These are phyloP conservation scores for Daldinia sp. DNA, from an alignment of 2,329 filamentous ascomycete genomes.

Conservation along the genomic window DNA sequence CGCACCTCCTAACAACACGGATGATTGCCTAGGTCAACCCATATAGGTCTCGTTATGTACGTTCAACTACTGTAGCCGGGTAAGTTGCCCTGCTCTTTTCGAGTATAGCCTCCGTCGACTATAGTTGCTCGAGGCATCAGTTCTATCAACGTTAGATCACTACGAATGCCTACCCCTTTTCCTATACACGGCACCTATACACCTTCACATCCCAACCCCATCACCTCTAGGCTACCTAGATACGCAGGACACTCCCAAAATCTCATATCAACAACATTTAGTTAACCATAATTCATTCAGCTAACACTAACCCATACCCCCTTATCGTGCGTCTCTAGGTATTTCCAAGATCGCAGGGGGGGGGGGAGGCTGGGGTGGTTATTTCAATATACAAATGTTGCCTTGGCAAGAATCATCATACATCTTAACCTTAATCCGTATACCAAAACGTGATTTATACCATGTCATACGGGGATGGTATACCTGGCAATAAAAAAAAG, in stretches of 20 bases:
- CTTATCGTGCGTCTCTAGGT: neutral
- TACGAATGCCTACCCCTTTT: too few relatives aligned
- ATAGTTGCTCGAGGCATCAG: too few relatives aligned
- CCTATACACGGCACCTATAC: neutral
- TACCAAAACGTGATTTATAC: neutral
- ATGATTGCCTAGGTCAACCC: too few relatives aligned
- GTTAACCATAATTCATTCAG: neutral
- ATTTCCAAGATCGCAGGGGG: neutral
- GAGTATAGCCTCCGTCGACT: too few relatives aligned
- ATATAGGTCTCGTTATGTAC: too few relatives aligned
- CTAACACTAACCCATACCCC: neutral
- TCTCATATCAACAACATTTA: neutral
- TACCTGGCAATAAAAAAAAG: neutral
- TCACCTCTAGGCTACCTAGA: too few relatives aligned
- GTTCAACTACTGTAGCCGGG: too few relatives aligned
- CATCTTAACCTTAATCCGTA: conserved; percentile 10
- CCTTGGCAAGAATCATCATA: conserved; percentile 7
- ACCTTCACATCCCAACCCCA: neutral
- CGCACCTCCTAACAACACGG: too few relatives aligned
- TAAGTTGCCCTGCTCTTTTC: too few relatives aligned
- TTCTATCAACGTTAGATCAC: too few relatives aligned
- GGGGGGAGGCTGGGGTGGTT: neutral
- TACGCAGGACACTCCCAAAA: neutral
- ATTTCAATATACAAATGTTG: conserved; percentile 12
- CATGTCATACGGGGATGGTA: neutral